Conservation (phyloP, 2,329 filamentous ascomycete genomes). For the Leptographium procerum region DNA sequence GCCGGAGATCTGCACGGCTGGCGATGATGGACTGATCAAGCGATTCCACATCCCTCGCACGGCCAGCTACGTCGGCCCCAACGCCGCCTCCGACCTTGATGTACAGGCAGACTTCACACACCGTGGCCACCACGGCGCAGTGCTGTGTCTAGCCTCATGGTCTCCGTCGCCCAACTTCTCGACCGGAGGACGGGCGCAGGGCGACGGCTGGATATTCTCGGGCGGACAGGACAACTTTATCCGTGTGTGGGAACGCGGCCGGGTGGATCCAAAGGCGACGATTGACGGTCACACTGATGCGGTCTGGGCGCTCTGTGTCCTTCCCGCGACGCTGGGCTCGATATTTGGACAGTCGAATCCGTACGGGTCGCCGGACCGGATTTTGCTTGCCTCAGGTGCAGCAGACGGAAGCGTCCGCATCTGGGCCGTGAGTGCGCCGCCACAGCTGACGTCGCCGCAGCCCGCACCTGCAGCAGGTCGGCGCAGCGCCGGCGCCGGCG, state of each 20-base stretch:
- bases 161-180: conserved; percentile 80
- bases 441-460: conserved; percentile 72
- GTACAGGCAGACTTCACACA: conserved; percentile 93
- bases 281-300: conserved; percentile 91
- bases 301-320: conserved; percentile 88
- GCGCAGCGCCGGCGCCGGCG: conserved; percentile 48
- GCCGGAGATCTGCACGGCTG: conserved; percentile 91
- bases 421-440: conserved; percentile 88
- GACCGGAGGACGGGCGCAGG: conserved; percentile 74
- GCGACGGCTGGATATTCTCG: conserved; percentile 97
- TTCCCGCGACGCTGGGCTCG: conserved; percentile 69
- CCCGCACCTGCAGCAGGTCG: conserved; percentile 39
- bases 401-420: conserved; percentile 87
- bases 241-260: conserved; percentile 86
- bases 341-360: conserved; percentile 67
- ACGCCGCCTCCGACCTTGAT: conserved; percentile 63
- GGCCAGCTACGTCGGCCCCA: conserved; percentile 30
- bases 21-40: conserved; percentile 93
- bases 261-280: conserved; percentile 90
- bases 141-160: conserved; percentile 78
- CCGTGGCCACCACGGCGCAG: conserved; percentile 81
- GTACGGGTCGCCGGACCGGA: conserved; percentile 72
- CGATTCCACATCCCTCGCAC: conserved; percentile 90
- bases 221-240: conserved; percentile 90
- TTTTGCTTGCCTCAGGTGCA: conserved; percentile 81